Conservation (phyloP, 2,329 filamentous ascomycete genomes). For the Knoxdaviesia capensis region DNA sequence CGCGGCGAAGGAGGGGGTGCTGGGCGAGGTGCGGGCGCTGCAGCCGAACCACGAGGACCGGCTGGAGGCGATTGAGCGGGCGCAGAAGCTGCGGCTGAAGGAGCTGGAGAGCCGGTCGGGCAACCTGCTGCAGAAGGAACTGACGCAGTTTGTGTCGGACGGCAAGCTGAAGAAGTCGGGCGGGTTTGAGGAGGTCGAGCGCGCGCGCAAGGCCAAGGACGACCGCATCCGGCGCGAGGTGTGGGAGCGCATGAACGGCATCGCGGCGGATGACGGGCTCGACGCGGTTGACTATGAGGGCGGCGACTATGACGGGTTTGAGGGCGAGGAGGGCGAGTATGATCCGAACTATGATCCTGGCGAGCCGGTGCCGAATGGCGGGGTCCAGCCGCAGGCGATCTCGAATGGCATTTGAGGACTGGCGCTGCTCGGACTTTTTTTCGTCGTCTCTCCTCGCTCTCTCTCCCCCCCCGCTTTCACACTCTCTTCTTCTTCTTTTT, state of each 20-base stretch:
- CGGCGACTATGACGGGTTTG: conserved; percentile 8
- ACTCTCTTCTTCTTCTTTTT: no score
- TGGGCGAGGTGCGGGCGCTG: conserved; percentile 82
- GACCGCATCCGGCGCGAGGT: conserved; percentile 69
- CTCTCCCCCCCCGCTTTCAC: no score
- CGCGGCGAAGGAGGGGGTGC: conserved; percentile 73
- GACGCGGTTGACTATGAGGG: conserved; percentile 15
- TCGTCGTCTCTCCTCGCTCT: no score
- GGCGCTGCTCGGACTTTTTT: no score
- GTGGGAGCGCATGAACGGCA: conserved; percentile 45
- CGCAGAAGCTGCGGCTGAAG: conserved; percentile 75
- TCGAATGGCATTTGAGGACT: no score
- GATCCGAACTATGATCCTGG: conserved; percentile 2
- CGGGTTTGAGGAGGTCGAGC: conserved; percentile 83
- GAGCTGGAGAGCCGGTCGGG: conserved; percentile 63
- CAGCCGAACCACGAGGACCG: conserved; percentile 88
- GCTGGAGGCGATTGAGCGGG: conserved; percentile 90
- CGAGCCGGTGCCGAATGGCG: no score
- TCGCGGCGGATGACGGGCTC: conserved; percentile 19
- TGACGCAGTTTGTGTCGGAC: conserved; percentile 68
- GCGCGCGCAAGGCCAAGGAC: conserved; percentile 66
- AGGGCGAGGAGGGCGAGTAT: conserved; percentile 8
- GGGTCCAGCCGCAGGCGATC: no score
- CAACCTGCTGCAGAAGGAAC: conserved; percentile 65
- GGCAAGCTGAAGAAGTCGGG: conserved; percentile 91